Evolutionary conservation across 2,329 filamentous ascomycete genomes (phyloP), one percentile per base, ranked within the genome.

Genomic region (Sclerotinia nivalis): DNA sequence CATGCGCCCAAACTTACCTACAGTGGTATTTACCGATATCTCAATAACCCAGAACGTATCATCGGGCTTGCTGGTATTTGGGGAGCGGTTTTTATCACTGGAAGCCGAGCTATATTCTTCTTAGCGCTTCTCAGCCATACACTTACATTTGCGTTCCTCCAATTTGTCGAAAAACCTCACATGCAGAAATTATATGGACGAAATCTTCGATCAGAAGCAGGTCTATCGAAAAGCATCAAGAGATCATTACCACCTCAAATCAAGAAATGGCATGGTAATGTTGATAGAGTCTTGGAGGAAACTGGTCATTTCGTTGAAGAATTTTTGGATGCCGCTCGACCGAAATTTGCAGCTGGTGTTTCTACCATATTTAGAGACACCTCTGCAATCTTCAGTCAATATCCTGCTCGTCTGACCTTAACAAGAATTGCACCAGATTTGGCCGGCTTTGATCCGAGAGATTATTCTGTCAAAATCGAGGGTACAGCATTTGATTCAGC

Each of bases 141-240:
- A 45, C 84, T 97, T 64, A 96, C 92, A 1, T 84, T 98, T 45
- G 89, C 85, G 43, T 97, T 97, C 82, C 92, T 99, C 68, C 92
- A 97, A 71, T 92, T 95, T 74, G 92, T 99, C 13, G 96, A 99
- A 81, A 90, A 94, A 71, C 96, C 95, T 20, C 96, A 99, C 80
- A 98, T 99, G 94, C 92, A 97, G 80, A 98, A 97, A 84, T 87
- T 98, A 25, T 99, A 99, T 77, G 95, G 96, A 55, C 86, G 89
- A 75, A 90, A 89, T 75, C 84, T 99, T 59, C 90, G 96, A 71
- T 84, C 91, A 73, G 93, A 97, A 79, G 96, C 96, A 15, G 96
- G 96, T 64, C 85, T 99, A 52, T 95, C 94, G 71, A 96, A 94
- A 82, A 97, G 93, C 76, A 87, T 99, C 79, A 93, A 93, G 80